A percentile compares a stretch with the other conserved stretches of the same genome.
phyloP scores from a whole-genome alignment of 768 basidiomycete genomes.

The Phlebiopsis flavidoalba region DNA sequence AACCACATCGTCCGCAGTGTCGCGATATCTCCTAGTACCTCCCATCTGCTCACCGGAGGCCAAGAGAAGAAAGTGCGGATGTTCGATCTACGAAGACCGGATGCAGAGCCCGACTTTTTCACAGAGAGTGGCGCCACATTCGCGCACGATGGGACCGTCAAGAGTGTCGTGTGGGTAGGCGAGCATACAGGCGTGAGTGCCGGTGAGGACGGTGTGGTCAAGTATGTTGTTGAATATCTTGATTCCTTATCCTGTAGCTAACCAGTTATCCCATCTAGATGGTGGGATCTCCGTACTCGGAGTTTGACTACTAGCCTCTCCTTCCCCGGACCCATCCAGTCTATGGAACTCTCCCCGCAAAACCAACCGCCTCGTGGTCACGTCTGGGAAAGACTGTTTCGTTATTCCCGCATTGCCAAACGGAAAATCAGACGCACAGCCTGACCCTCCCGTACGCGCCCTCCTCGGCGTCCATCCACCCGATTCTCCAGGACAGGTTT shows the following conservation, averaged over 20 bases:
- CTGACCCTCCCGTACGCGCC: constrained; percentile 80
- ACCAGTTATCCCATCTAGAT: constrained; percentile 41
- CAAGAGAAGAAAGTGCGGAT: constrained; percentile 97
- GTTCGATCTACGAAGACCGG: constrained; percentile 84
- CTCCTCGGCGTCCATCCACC: constrained; percentile 94
- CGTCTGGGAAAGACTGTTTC: constrained; percentile 87
- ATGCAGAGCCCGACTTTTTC: constrained; percentile 83
- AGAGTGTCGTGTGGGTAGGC: constrained; percentile 91
- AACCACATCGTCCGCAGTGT: constrained; percentile 98
- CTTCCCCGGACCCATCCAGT: constrained; percentile 79
- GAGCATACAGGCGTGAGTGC: constrained; percentile 85
- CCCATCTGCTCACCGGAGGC: constrained; percentile 82
- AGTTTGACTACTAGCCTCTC: constrained; percentile 63
- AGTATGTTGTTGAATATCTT: constrained; percentile 43
- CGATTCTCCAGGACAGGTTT: constrained; percentile 81
- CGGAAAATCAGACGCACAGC: constrained; percentile 57
- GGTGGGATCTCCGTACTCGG: constrained; percentile 93
- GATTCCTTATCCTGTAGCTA: not conserved
- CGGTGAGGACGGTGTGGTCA: constrained; percentile 87
- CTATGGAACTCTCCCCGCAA: constrained; percentile 87
- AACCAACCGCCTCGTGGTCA: constrained; percentile 82
- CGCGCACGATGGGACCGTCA: constrained; percentile 86
- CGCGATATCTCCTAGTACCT: constrained; percentile 68
- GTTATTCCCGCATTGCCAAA: constrained; percentile 78
- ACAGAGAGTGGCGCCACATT: constrained; percentile 47